Evolutionary conservation across 495 filamentous ascomycete genomes (phyloP), one percentile per base, ranked within the genome.

Genomic region (Ascodesmis nigricans): DNA sequence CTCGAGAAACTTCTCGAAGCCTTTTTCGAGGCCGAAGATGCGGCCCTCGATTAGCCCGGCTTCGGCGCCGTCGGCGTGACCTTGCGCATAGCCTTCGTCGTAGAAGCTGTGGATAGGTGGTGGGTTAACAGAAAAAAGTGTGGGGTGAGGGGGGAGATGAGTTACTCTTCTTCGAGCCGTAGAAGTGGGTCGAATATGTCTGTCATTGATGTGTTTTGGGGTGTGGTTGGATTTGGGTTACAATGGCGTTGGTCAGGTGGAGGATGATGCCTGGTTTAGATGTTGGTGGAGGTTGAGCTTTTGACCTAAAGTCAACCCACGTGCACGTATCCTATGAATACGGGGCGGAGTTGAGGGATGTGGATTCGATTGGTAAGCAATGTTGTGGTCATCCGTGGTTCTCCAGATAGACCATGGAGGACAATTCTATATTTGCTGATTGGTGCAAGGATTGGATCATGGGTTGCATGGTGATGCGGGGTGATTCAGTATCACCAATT

Each of bases 31-130:
- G 0, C 84, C 87, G 50, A 95, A 78, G 8, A 77, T 62, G 22
- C 78, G 75, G 24, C 90, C 90, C 64, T 99, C 87, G 29, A 75
- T 67, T 19, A 69, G 71, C 7, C 90, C 87, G 9, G 79, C 71
- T 44, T 64, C 60, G n/a, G 67, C 60, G 17, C 87, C 87, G 53
- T 92, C 90, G 26, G 60, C 58, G 20, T 66, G 47, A 13, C 87
- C 87, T 38, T 81, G 60, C 5, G 61, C 54, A 54, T 78, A 83
- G 23, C 87, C 90, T 53, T 91, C 70, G 26, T 69, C 59, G 58
- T 93, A 91, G 58, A 82, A 92, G 30, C 49, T 52, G 22, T 15
- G 14, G n/a, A 21, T 21, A 13, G 13, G 17, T 11, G 33, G 14
- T 24, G 14, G 14, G 33, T 16, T 9, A 33, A 33, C 11, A 28